Conservation (phyloP, 2,329 filamentous ascomycete species). For the Fusarium tanahbumbuense region DNA sequence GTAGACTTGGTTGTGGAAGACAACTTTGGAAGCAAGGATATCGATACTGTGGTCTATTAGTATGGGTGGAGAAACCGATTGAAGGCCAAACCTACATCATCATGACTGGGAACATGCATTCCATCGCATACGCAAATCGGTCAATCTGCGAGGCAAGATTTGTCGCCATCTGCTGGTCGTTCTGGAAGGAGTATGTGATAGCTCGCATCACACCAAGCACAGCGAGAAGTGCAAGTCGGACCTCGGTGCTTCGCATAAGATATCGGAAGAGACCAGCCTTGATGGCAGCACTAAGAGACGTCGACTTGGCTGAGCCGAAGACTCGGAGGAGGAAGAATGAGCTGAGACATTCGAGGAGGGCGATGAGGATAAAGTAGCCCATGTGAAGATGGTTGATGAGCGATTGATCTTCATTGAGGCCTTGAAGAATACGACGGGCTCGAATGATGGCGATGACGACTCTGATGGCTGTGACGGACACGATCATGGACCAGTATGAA, state of each 20-base stretch:
- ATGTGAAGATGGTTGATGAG: slow-evolving; percentile 55
- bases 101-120: slow-evolving; percentile 57
- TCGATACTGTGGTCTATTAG: slow-evolving; percentile 46
- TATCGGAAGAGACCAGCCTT: slow-evolving; percentile 54
- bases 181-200: slow-evolving; percentile 56
- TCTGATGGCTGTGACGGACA: slow-evolving; percentile 63
- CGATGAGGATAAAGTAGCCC: slow-evolving; percentile 56
- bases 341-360: slow-evolving; percentile 55
- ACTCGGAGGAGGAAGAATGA: slow-evolving; percentile 55
- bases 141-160: slow-evolving; percentile 54
- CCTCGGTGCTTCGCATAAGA: slow-evolving; percentile 55
- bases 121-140: slow-evolving; percentile 56
- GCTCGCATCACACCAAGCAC: slow-evolving; percentile 55
- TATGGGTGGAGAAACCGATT: accelerated
- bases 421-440: slow-evolving; percentile 46
- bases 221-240: slow-evolving; percentile 53
- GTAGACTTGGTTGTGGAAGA: slow-evolving; percentile 45
- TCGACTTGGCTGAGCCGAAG: slow-evolving; percentile 51
- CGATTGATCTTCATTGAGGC: slow-evolving; percentile 41
- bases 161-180: slow-evolving; percentile 52
- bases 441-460: slow-evolving; percentile 52
- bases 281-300: slow-evolving; percentile 45
- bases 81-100: slow-evolving; percentile 50
- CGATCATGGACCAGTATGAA: slow-evolving; percentile 68
- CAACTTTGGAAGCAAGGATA: slow-evolving; percentile 51